These are phyloP conservation scores for Hyaloscypha finlandica DNA, from an alignment of 495 filamentous ascomycete genomes.

Conservation along the genomic window DNA sequence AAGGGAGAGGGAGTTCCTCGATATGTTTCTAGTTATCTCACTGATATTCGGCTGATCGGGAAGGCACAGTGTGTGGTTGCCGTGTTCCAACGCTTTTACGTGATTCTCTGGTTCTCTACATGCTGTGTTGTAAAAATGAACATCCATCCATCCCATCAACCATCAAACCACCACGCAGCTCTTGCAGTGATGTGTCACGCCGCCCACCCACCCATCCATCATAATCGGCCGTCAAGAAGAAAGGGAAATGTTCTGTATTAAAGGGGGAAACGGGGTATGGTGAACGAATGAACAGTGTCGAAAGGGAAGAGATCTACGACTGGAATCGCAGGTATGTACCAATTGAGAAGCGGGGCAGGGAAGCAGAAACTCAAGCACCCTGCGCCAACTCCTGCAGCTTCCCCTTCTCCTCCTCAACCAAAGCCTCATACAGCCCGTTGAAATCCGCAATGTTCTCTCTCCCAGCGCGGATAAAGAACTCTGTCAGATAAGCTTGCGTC, in stretches of 20 bases:
- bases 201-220: not conserved
- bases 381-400: constrained; percentile 54
- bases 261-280: too few relatives aligned
- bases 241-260: not conserved
- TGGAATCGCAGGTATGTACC: not conserved
- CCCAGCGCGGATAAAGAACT: constrained; percentile 77
- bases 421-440: constrained; percentile 65
- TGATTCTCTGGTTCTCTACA: not conserved
- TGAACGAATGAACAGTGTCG: not conserved
- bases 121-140: not conserved
- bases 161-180: constrained; percentile 12
- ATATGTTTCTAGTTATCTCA: too few relatives aligned
- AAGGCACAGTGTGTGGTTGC: too few relatives aligned
- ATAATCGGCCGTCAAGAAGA: constrained; percentile 7
- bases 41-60: too few relatives aligned
- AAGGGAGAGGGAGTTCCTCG: too few relatives aligned
- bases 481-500: constrained; percentile 77
- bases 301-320: not conserved
- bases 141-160: not conserved
- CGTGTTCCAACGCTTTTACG: too few relatives aligned
- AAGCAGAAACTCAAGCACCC: not conserved
- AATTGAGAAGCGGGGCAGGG: not conserved
- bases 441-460: constrained; percentile 69
- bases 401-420: constrained; percentile 73
- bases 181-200: constrained; percentile 11